A percentile compares a stretch with the other conserved stretches of the same genome.
These are phyloP conservation scores for Singerocomus inundabilis DNA, from an alignment of 1,284 basidiomycete genomes.

Conservation along the genomic window DNA sequence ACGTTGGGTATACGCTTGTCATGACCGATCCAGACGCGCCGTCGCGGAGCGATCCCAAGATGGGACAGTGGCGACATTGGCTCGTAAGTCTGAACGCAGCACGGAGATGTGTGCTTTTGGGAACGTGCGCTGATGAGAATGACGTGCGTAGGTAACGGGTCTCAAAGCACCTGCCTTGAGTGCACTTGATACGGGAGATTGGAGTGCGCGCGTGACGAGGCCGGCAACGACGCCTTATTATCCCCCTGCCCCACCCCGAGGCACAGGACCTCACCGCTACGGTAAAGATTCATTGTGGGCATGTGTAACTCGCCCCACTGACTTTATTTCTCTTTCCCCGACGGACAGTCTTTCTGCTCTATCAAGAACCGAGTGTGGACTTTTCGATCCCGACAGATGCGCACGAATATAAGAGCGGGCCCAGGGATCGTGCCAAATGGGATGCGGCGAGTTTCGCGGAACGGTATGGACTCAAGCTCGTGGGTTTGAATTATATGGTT, in stretches of 20 bases:
- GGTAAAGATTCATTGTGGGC: slow-evolving; percentile 36
- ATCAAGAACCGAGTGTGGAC: slow-evolving; percentile 51
- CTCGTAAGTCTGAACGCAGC: slow-evolving; percentile 58
- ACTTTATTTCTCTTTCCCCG: neutral
- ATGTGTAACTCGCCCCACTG: neutral
- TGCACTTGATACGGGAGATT: slow-evolving; percentile 33
- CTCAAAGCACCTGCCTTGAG: slow-evolving; percentile 45
- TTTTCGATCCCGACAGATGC: slow-evolving; percentile 46
- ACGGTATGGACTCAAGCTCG: slow-evolving; percentile 51
- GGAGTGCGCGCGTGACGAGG: slow-evolving; percentile 44
- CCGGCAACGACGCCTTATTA: slow-evolving; percentile 55
- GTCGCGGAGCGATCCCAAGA: slow-evolving; percentile 51
- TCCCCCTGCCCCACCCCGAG: slow-evolving; percentile 55
- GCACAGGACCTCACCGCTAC: slow-evolving; percentile 59
- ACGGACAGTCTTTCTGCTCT: slow-evolving; percentile 53
- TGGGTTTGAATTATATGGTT: slow-evolving; percentile 58
- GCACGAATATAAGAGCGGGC: slow-evolving; percentile 44
- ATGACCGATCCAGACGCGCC: slow-evolving; percentile 74
- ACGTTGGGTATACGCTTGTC: slow-evolving; percentile 56
- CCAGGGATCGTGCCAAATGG: slow-evolving; percentile 54
- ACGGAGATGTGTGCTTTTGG: neutral
- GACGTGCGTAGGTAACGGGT: slow-evolving; percentile 52
- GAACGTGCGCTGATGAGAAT: neutral
- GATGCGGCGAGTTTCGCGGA: slow-evolving; percentile 52
- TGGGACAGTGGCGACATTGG: slow-evolving; percentile 64